Conservation (phyloP, 2,329 filamentous ascomycete species). For the Alternaria sp. region DNA sequence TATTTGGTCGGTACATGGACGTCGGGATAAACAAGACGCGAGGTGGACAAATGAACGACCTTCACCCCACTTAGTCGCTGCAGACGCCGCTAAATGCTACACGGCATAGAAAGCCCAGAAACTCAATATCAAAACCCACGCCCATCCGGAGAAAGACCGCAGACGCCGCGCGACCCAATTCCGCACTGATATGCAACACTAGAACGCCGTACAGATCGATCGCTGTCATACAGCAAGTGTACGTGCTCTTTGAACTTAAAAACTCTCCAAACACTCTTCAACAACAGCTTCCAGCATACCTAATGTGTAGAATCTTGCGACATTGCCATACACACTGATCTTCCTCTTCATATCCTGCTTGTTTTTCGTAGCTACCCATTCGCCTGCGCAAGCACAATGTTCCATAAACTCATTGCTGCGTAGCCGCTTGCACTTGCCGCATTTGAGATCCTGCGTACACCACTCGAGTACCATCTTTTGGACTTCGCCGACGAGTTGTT, state of each 20-base stretch:
- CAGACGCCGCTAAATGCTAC: conserved; percentile 6
- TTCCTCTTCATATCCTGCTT: conserved; percentile 70
- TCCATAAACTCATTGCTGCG: conserved; percentile 94
- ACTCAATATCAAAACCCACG: conserved; percentile 2
- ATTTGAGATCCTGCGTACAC: conserved; percentile 90
- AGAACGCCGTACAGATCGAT: conserved; percentile 2
- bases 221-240: background rate
- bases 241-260: conserved; percentile 44
- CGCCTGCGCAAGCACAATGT: conserved; percentile 90
- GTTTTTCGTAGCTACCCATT: conserved; percentile 78
- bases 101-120: background rate
- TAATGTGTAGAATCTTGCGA: conserved; percentile 80
- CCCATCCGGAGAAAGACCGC: background rate
- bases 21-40: conserved; percentile 16
- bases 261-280: conserved; percentile 64
- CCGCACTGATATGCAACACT: background rate
- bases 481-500: conserved; percentile 78
- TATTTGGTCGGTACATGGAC: conserved; percentile 2
- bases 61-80: conserved; percentile 15
- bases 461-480: conserved; percentile 80
- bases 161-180: background rate
- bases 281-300: conserved; percentile 82
- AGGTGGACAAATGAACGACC: background rate
- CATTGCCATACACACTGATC: conserved; percentile 74
- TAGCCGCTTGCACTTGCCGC: conserved; percentile 71